Conservation (phyloP, 192 early-diverging fungal genomes). For the Rhizophlyctis rosea region DNA sequence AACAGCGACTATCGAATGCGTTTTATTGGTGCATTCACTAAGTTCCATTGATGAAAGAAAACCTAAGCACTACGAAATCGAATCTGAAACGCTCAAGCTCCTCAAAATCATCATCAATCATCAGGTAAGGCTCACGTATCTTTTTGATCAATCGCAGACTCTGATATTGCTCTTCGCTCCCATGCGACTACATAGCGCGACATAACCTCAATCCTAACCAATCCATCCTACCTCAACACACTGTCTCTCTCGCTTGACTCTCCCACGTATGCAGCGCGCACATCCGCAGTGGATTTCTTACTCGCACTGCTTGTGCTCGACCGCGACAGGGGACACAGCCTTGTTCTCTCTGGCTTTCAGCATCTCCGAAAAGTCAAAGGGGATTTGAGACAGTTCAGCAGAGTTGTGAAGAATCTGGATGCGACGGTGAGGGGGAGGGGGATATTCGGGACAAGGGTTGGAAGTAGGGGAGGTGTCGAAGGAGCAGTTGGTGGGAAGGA, state of each 20-base stretch:
- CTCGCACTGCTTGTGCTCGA: constrained; percentile 40
- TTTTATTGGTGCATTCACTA: neutral
- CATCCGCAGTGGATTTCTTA: constrained; percentile 40
- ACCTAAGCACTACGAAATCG: constrained; percentile 42
- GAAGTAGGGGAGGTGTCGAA: constrained; percentile 15
- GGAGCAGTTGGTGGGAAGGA: constrained; percentile 23
- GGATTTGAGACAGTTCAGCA: constrained; percentile 26
- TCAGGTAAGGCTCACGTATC: constrained; percentile 18
- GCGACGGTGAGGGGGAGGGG: constrained; percentile 35
- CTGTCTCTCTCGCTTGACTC: constrained; percentile 45
- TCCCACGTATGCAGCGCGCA: constrained; percentile 32
- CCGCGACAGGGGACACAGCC: constrained; percentile 42
- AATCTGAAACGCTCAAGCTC: constrained; percentile 40
- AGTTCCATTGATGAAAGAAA: constrained; percentile 21
- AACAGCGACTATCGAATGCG: too few species aligned
- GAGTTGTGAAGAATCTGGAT: constrained; percentile 22
- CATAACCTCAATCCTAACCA: constrained; percentile 34
- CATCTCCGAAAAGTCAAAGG: constrained; percentile 20
- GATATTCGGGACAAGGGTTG: constrained; percentile 40
- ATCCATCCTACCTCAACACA: constrained; percentile 34
- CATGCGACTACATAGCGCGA: constrained; percentile 16
- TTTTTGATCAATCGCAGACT: neutral
- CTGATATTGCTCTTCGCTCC: neutral
- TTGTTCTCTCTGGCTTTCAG: constrained; percentile 42
- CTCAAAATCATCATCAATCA: constrained; percentile 41